phyloP scores from a whole-genome alignment of 495 filamentous ascomycete genomes.

The Penicillium cosmopolitanum region DNA sequence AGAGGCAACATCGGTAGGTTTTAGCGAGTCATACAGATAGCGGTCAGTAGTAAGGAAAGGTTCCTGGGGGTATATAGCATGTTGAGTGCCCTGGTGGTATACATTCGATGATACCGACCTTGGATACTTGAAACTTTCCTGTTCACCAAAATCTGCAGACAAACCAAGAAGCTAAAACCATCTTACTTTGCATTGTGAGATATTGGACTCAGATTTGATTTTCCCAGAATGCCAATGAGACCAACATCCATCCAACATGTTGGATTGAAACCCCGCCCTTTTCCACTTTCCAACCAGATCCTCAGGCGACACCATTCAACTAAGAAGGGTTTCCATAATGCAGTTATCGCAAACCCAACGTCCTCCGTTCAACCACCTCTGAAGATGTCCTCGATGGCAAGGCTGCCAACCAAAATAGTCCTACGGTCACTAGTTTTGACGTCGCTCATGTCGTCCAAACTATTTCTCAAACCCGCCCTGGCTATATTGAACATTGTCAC shows the following conservation, averaged over 20 bases:
- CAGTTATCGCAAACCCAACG: constrained; percentile 1
- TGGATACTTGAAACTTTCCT: too few species aligned
- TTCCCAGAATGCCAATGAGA: neutral
- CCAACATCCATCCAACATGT: constrained; percentile 1
- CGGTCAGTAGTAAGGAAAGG: neutral
- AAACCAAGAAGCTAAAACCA: too few species aligned
- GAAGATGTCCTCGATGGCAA: constrained; percentile 57
- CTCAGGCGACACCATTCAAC: constrained; percentile 23
- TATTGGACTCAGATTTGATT: neutral
- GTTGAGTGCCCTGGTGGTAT: too few species aligned
- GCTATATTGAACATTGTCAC: constrained; percentile 64
- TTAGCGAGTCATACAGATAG: neutral
- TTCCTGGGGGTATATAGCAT: neutral
- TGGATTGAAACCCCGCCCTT: neutral
- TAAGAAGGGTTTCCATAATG: constrained; percentile 25
- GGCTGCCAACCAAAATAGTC: constrained; percentile 68
- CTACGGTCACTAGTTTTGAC: constrained; percentile 75
- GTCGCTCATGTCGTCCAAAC: constrained; percentile 74
- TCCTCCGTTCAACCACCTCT: constrained; percentile 12
- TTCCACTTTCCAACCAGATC: neutral
- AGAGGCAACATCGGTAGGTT: constrained; percentile 6
- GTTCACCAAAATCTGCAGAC: too few species aligned
- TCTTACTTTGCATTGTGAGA: too few species aligned
- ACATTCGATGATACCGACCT: too few species aligned
- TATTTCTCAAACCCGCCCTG: constrained; percentile 67